Conservation (phyloP, 345 rosid genomes). For the Citrus reticulata region DNA sequence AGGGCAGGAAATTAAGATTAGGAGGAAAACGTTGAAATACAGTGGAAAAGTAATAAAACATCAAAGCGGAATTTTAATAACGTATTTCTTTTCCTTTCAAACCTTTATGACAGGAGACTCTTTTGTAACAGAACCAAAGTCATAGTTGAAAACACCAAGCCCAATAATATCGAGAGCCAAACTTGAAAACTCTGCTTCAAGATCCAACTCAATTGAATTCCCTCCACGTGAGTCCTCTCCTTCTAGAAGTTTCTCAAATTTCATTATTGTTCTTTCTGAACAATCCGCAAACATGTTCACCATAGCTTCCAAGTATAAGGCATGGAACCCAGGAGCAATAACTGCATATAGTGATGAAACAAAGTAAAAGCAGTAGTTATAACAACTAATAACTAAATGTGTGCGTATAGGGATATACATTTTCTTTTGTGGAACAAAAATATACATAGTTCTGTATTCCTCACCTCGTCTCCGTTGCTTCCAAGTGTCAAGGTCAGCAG, state of each 20-base stretch:
- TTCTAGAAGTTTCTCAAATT: constrained; percentile 66
- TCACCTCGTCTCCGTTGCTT: constrained; percentile 93
- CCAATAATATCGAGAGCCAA: constrained; percentile 96
- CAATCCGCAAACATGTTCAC: constrained; percentile 70
- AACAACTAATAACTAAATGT: background rate
- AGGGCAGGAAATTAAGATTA: background rate
- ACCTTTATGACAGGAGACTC: constrained; percentile 98
- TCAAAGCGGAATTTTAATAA: background rate
- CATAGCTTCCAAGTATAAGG: constrained; percentile 87
- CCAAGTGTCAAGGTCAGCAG: constrained; percentile 95
- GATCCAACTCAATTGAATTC: constrained; percentile 60
- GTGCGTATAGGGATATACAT: background rate
- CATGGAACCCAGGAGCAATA: constrained; percentile 89
- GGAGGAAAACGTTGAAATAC: background rate
- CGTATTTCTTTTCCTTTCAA: background rate
- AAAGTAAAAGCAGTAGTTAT: constrained; percentile 6
- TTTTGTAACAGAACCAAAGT: constrained; percentile 88
- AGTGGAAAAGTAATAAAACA: background rate
- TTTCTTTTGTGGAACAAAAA: background rate
- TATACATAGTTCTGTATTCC: constrained; percentile 2
- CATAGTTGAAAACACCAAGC: constrained; percentile 87
- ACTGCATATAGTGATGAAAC: constrained; percentile 39
- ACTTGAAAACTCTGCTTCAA: constrained; percentile 94
- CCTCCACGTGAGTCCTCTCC: constrained; percentile 36
- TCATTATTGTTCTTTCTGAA: constrained; percentile 64